phyloP scores from a whole-genome alignment of 495 filamentous ascomycete genomes.

The Penicillium simplicissimum region DNA sequence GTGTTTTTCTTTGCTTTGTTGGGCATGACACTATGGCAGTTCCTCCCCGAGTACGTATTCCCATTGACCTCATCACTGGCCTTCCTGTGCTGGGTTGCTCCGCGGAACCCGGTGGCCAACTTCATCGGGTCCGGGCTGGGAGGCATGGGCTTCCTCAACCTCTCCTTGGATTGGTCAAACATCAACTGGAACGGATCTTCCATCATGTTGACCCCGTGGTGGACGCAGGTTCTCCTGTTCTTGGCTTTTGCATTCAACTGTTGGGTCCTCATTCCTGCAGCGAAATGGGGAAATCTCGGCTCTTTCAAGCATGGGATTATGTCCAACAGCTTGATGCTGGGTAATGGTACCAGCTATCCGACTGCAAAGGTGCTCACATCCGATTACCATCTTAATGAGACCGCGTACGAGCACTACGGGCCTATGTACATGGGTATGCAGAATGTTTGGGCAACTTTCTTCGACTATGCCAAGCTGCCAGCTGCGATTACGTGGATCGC shows the following conservation, averaged over 20 bases:
- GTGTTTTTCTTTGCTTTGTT: constrained; percentile 54
- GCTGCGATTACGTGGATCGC: constrained; percentile 57
- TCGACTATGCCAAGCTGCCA: constrained; percentile 57
- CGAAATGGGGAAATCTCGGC: constrained; percentile 55
- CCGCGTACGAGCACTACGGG: constrained; percentile 51
- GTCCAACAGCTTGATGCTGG: constrained; percentile 54
- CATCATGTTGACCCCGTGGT: constrained; percentile 55
- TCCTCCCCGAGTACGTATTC: constrained; percentile 59
- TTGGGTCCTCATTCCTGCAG: constrained; percentile 56
- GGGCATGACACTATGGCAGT: constrained; percentile 58
- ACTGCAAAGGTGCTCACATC: constrained; percentile 46
- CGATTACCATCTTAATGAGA: constrained; percentile 52
- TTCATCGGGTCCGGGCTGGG: constrained; percentile 58
- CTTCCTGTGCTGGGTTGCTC: constrained; percentile 63
- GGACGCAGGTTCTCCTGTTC: constrained; percentile 56
- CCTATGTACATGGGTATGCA: constrained; percentile 55
- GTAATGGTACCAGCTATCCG: constrained; percentile 53
- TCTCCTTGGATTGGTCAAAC: constrained; percentile 59
- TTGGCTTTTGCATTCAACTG: constrained; percentile 53
- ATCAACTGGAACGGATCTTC: constrained; percentile 52
- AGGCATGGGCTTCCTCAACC: constrained; percentile 60
- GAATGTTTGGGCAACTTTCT: constrained; percentile 56
- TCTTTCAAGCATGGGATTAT: constrained; percentile 53
- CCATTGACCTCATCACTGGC: constrained; percentile 57
- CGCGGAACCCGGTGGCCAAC: constrained; percentile 54